Evolutionary conservation across 306 rosid species (phyloP), one percentile per base, ranked within the genome.

Genomic region (Fragaria vesca): DNA sequence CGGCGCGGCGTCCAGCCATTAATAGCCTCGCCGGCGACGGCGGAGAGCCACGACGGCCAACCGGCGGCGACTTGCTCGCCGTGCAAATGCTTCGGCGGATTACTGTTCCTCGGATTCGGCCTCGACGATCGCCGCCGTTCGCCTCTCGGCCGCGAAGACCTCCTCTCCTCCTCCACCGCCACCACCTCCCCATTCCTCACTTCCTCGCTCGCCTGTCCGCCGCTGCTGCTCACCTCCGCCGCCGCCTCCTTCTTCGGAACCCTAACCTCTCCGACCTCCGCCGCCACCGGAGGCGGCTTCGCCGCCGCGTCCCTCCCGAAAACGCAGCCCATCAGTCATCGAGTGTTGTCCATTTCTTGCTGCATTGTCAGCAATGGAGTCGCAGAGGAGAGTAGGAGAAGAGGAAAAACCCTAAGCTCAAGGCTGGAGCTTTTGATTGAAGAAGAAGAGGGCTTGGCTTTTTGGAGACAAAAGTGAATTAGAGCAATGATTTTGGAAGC

Each of bases 31-130:
- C 99, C 98, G 78, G 98, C 98, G 77, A 96, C 94, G 75, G 94
- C 91, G 51, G 97, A 95, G 75, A 96, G 91, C 99, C 99, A 96
- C 83, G 97, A 85, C 5, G 99, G 99, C 99, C 99, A 95, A 0
- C 99, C 99, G 30, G 99, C 97, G 4, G 99, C 98, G n/a, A 96
- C 96, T 84, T 91, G 99, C 90, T 96, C 98, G 26, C 99, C 99
- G 58, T 88, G 93, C 70, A 95, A 83, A 72, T 95, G 80, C 81
- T 90, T 91, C 52, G 97, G 90, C 18, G 89, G 96, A 81, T 93
- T 93, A 76, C 99, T 89, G 81, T 83, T 74, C 85, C 99, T 84
- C 57, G 97, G 99, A 90, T 96, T 96, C 40, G 97, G 91, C 93
- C 84, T 72, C 15, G 93, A 83, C 68, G 96, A 87, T 80, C 93